Evolutionary conservation across 306 rosid species (phyloP), one percentile per base, ranked within the genome.

Genomic region (Vachellia pachyceras): DNA sequence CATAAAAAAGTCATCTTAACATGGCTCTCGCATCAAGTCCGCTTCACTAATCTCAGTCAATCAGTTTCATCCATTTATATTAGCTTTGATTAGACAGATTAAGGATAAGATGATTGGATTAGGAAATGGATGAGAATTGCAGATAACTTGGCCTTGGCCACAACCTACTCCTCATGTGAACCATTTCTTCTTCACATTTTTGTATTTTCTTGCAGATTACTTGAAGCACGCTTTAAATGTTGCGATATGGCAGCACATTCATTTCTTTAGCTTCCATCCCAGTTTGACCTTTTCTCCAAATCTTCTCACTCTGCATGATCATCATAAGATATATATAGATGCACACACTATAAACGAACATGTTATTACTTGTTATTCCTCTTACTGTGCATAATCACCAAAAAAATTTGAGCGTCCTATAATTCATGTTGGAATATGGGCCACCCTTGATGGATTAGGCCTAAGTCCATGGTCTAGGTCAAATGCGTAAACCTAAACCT

Each of bases 41-140:
- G 35, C 17, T 25, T 8, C 33, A 72, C 17, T 25, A 73, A 18
- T 10, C 67, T 29, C 33, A 54, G 29, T 8, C n/a, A 20, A 55
- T 20, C 63, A 55, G 52, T 20, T 54, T 55, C 39, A 74, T 37
- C 50, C 78, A 54, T 52, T 39, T 6, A 12, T 29, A 42, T 12
- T 23, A 20, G 64, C 65, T 58, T 10, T 22, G 64, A 57, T 22
- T 22, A 57, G 64, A 20, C 12, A 23, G 25, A 23, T 66, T 77
- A 35, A 66, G 66, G 74, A 77, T 77, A 66, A 66, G 65, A 77
- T 65, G 39, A 66, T 36, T 66, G 37, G 13, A 17, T 36, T 66
- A 40, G 25, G 71, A 58, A 3, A 9, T 37, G 46, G 72, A 76
- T 33, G 49, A 57, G 37, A 29, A 60, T 63, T 18, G 72, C 29